phyloP scores from a whole-genome alignment of 2,329 filamentous ascomycete genomes.

The Fusarium solani-melongenae region DNA sequence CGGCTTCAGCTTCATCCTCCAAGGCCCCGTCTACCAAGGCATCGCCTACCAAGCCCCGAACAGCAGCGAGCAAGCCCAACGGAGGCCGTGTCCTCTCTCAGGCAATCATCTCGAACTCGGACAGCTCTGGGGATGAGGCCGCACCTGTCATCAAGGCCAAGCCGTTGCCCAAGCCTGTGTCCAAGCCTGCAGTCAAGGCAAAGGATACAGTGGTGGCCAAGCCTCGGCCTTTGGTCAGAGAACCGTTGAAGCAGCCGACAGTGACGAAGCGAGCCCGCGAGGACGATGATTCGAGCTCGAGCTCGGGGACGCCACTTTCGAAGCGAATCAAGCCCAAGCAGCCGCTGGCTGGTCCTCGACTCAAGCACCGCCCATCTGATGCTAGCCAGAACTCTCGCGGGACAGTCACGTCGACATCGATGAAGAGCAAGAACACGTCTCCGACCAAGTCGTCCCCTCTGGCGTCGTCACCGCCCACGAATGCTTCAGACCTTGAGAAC shows the following conservation, averaged over 20 bases:
- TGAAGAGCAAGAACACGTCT: conserved; percentile 65
- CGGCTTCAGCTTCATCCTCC: conserved; percentile 20
- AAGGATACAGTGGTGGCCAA: conserved; percentile 49
- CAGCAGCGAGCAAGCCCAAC: conserved; percentile 47
- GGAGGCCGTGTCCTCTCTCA: conserved; percentile 63
- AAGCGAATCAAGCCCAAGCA: conserved; percentile 67
- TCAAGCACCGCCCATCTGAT: conserved; percentile 62
- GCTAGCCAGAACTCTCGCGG: conserved; percentile 60
- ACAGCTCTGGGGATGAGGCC: conserved; percentile 63
- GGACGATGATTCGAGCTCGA: conserved; percentile 66
- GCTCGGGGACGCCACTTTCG: conserved; percentile 67
- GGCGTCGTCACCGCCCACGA: conserved; percentile 73
- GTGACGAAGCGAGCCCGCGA: conserved; percentile 64
- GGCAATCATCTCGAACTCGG: conserved; percentile 67
- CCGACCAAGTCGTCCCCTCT: conserved; percentile 73
- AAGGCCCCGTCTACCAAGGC: conserved; percentile 48
- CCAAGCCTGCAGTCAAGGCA: conserved; percentile 38
- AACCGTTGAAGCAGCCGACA: conserved; percentile 49
- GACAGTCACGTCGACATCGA: conserved; percentile 51
- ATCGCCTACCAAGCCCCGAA: conserved; percentile 57
- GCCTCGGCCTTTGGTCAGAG: conserved; percentile 42
- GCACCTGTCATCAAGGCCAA: conserved; percentile 50
- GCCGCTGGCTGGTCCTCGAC: conserved; percentile 44
- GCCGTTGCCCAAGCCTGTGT: conserved; percentile 22
- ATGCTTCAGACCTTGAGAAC: conserved; percentile 71